These are phyloP conservation scores for Meripilus lineatus DNA, from an alignment of 1,284 basidiomycete species.

Conservation along the genomic window DNA sequence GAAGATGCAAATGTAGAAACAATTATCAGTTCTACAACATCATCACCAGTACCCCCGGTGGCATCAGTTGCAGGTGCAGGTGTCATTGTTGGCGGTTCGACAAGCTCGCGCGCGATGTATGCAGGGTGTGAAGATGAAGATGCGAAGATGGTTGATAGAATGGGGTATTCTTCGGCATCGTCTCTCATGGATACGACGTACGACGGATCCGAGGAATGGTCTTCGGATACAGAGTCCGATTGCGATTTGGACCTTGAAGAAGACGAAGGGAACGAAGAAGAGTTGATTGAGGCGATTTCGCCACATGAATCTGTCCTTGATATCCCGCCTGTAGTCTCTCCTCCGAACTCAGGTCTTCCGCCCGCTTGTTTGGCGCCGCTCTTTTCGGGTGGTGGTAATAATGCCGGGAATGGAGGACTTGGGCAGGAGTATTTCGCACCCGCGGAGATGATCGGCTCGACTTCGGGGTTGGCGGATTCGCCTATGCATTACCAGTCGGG, in stretches of 20 bases:
- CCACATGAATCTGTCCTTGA: conserved; percentile 3
- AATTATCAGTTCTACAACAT: neutral
- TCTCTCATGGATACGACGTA: conserved; percentile 10
- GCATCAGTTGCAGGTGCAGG: neutral
- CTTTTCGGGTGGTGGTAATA: neutral
- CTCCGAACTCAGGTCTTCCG: conserved; percentile 1
- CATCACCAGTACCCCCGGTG: neutral
- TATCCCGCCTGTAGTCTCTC: neutral
- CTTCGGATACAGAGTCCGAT: neutral
- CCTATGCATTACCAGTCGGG: neutral
- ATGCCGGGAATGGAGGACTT: neutral
- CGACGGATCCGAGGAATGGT: conserved; percentile 7
- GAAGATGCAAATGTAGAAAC: neutral
- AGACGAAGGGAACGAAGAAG: conserved; percentile 5
- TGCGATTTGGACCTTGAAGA: conserved; percentile 9
- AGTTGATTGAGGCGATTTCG: neutral
- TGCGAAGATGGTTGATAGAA: neutral
- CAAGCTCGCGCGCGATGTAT: neutral
- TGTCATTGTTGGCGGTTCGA: neutral
- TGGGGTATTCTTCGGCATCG: no score
- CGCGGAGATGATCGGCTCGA: neutral
- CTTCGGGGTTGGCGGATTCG: neutral
- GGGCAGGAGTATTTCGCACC: neutral
- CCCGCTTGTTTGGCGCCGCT: neutral
- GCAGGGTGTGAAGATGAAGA: neutral